phyloP scores from a whole-genome alignment of 495 filamentous ascomycete species.

The Parachaetomium inaequale region DNA sequence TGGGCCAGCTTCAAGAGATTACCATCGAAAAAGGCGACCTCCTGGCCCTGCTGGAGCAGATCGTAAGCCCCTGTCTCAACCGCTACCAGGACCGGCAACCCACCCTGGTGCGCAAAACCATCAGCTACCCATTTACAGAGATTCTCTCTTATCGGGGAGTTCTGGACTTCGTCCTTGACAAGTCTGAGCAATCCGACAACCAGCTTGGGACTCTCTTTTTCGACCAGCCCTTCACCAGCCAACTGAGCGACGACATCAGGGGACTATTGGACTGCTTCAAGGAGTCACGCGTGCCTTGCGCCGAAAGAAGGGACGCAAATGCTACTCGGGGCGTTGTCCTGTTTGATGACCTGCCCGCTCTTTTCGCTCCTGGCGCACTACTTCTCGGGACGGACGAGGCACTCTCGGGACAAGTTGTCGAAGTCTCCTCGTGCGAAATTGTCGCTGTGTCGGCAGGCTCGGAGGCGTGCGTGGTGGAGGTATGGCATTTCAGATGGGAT shows the following conservation, averaged over 20 bases:
- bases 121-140: neutral
- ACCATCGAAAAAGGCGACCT: neutral
- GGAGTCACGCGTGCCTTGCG: too few relatives aligned
- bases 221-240: neutral
- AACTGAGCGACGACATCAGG: neutral
- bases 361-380: neutral
- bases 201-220: neutral
- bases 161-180: neutral
- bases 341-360: neutral
- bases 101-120: neutral
- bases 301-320: neutral
- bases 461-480: neutral
- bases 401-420: neutral
- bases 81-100: neutral
- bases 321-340: neutral
- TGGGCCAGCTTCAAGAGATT: neutral
- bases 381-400: neutral
- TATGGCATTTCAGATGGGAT: slow-evolving; percentile 10
- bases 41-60: neutral
- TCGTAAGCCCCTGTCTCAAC: neutral
- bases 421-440: slow-evolving; percentile 3
- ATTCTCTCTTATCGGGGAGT: neutral
- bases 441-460: neutral
- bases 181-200: neutral
- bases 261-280: neutral